phyloP scores from a whole-genome alignment of 345 rosid genomes.

The Syzygium aromaticum region DNA sequence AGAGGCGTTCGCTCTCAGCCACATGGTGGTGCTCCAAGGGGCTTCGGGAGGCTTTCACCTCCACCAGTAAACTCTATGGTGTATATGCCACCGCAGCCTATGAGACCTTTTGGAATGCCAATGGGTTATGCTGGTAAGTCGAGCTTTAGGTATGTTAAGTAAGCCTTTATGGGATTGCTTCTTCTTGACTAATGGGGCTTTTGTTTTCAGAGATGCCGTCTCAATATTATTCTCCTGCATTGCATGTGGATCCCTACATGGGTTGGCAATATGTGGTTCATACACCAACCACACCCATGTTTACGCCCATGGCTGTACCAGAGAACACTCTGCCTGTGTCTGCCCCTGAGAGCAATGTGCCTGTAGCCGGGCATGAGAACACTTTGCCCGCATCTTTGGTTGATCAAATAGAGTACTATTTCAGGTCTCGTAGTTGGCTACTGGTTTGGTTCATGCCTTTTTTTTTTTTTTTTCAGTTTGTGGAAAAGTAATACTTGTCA shows the following conservation, averaged over 20 bases:
- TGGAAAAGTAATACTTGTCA: background rate
- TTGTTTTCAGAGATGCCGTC: constrained; percentile 28
- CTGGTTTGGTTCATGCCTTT: background rate
- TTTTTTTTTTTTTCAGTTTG: background rate
- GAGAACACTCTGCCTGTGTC: background rate
- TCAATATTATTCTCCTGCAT: constrained; percentile 6
- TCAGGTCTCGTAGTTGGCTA: background rate
- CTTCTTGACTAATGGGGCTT: background rate
- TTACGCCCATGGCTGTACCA: background rate
- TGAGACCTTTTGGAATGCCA: constrained; percentile 23
- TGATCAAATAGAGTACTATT: constrained; percentile 1
- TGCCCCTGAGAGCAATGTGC: background rate
- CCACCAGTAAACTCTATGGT: constrained; percentile 15
- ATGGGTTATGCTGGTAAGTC: constrained; percentile 3
- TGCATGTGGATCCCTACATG: constrained; percentile 26
- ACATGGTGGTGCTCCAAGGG: constrained; percentile 39
- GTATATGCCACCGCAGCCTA: constrained; percentile 12
- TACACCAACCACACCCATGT: background rate
- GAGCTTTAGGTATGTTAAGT: background rate
- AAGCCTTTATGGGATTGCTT: background rate
- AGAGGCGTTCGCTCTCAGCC: constrained; percentile 37
- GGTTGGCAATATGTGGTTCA: background rate
- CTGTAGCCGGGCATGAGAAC: background rate
- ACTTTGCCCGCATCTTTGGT: background rate
- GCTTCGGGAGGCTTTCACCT: constrained; percentile 35